Base-by-base conservation (phyloP, 768 basidiomycete genomes). In the Termitomyces sp. region DNA sequence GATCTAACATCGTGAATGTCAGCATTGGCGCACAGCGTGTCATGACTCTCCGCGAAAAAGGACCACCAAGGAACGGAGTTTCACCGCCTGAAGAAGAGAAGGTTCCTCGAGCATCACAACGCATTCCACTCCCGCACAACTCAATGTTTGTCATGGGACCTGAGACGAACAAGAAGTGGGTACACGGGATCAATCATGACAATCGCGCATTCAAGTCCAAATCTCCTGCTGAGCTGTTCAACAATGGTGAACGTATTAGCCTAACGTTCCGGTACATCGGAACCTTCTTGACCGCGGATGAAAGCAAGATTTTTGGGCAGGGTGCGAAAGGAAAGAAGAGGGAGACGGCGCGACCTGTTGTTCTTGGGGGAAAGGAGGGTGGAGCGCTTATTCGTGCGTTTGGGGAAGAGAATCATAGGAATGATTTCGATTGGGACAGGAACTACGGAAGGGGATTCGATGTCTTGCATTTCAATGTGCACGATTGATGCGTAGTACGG, bases 61-160 rank as follows among this genome's bases (percentile, higher is more conserved):
- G 81, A 62, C 81, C 55, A 13, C 51, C 58, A 5, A 51, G 58
- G 18, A 62, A 58, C 41, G 57, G 63, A 13, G 62, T 61, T 33
- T 59, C 50, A 36, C 27, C 54, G 16, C 27, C 44, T 7, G 53
- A 54, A 8, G 62, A 55, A 8, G 57, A 30, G 12, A 55, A 48
- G 13, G 37, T 53, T 13, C 54, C 61, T 33, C 66, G 67, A 13
- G 31, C 39, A 16, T 69, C 81, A 0, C 88, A 90, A 68, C 84
- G 84, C 60, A 80, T 93, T 20, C 84, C 86, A 0, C 81, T 93
- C 0, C 88, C 88, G 0, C 85, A 92, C 65, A 91, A 90, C 68
- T 91, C 89, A 5, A 85, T 92, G 80, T 92, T 93, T 68, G 85
- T 91, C 59, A 76, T 93, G 75, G 90, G 90, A 0, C 78, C 84